These are phyloP conservation scores for Eucalyptus dawsonii DNA, from an alignment of 345 rosid genomes.

Conservation along the genomic window DNA sequence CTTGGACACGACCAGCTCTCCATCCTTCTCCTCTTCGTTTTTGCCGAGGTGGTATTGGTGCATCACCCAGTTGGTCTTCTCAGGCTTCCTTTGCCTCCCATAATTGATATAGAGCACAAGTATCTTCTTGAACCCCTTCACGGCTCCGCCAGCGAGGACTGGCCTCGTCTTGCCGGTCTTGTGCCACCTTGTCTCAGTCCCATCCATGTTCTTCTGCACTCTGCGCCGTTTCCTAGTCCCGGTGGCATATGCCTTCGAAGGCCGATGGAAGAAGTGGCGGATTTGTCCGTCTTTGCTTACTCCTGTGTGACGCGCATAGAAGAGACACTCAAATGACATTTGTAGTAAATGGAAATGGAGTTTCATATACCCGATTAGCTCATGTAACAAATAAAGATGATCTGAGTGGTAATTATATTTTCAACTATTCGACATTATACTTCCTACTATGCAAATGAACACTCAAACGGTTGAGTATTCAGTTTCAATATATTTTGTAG, in stretches of 20 bases:
- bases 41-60: slow-evolving; percentile 89
- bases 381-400: neutral
- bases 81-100: slow-evolving; percentile 79
- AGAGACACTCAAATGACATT: neutral
- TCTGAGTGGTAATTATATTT: neutral
- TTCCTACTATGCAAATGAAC: neutral
- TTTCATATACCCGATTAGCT: neutral
- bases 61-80: slow-evolving; percentile 95
- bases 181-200: slow-evolving; percentile 90
- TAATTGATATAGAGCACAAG: slow-evolving; percentile 83
- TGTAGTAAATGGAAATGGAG: neutral
- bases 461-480: neutral
- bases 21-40: slow-evolving; percentile 79
- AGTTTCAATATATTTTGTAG: neutral
- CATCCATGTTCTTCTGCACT: slow-evolving; percentile 59
- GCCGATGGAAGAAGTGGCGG: slow-evolving; percentile 87
- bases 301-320: slow-evolving; percentile 25
- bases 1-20: slow-evolving; percentile 73
- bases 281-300: slow-evolving; percentile 80
- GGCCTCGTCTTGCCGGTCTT: slow-evolving; percentile 93
- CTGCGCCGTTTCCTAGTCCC: slow-evolving; percentile 85
- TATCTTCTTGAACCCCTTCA: slow-evolving; percentile 80
- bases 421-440: neutral
- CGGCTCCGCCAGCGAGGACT: slow-evolving; percentile 21
- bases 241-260: slow-evolving; percentile 90